A percentile compares a stretch with the other conserved stretches of the same genome.
phyloP scores from a whole-genome alignment of 176 grass and related monocot species.

The Paspalum vaginatum region DNA sequence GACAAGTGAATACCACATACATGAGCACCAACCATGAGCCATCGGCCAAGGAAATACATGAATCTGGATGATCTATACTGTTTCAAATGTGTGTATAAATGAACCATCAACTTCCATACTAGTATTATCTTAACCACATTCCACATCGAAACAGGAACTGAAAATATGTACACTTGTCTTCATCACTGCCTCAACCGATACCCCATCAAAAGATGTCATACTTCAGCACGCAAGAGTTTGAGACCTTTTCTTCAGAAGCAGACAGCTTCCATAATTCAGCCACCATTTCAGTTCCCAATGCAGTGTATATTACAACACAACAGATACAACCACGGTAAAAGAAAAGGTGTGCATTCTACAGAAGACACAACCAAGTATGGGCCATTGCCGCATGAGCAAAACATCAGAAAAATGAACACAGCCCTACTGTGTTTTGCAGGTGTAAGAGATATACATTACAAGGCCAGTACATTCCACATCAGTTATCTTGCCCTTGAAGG shows the following conservation, averaged over 20 bases:
- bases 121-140: too few species aligned
- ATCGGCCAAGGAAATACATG: too few species aligned
- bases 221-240: neutral
- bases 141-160: too few species aligned
- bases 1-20: too few species aligned
- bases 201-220: neutral
- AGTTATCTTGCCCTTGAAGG: slow-evolving; percentile 47
- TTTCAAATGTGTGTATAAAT: too few species aligned
- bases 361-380: slow-evolving; percentile 32
- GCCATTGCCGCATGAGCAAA: slow-evolving; percentile 23
- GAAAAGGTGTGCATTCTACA: slow-evolving; percentile 3
- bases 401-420: slow-evolving; percentile 43
- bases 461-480: slow-evolving; percentile 36
- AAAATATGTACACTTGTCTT: too few species aligned
- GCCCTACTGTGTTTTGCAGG: slow-evolving; percentile 38
- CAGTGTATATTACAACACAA: slow-evolving; percentile 48
- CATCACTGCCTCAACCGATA: neutral
- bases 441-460: slow-evolving; percentile 54
- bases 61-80: too few species aligned
- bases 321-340: slow-evolving; percentile 34
- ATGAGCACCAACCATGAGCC: too few species aligned
- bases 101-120: too few species aligned
- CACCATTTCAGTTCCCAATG: slow-evolving; percentile 12
- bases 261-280: slow-evolving; percentile 16
- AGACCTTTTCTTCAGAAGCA: neutral